Base-by-base conservation (phyloP, 225 moss, liverwort and hornwort genomes). In the Polytrichum formosum region DNA sequence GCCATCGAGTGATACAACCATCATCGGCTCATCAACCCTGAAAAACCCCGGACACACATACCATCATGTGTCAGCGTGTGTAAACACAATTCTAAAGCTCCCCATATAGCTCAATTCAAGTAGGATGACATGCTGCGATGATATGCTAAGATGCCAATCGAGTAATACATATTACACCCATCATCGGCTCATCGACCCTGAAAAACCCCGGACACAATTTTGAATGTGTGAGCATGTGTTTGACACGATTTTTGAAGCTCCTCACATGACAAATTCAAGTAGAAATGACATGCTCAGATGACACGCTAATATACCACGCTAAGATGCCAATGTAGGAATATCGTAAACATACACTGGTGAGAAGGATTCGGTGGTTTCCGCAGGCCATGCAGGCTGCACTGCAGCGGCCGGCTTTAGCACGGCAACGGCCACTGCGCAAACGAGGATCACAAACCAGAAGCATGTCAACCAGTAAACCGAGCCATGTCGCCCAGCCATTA, bases 1-100 rank as follows among this genome's bases (percentile, higher is more conserved):
- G 17, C 87, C 87, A 0, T 77, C 75, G 54, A 70, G 67, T 27
- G 87, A 79, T 70, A 87, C 87, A 70, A 84, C 60, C 75, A 87
- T 84, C 75, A 67, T 71, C 19, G 84, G 81, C 58, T 87, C 87
- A 20, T 77, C 75, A 19, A 56, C 28, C 56, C 87, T 87, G 73
- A 69, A 58, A 61, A 67, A 80, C 6, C 8, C 60, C 26, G 13
- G 23, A 33, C 5, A 16, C 13, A 16, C 13, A 46, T 46, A 16
- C 16, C 4, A 3, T 46, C 37, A 46, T 10, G 4, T 16, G 46
- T 46, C 4, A 46, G 46, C 9, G 9, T 35, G 35, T 35, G 35
- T 35, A 35, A 35, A 35, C 8, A 35, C 9, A 35, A 35, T 35
- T 35, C 9, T 35, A 7, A 33, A 35, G 10, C 35, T 35, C 35